A percentile compares a stretch with the other conserved stretches of the same genome.
Evolutionary conservation across 495 filamentous ascomycete genomes (phyloP).

Genomic region (Glonium stellatum): DNA sequence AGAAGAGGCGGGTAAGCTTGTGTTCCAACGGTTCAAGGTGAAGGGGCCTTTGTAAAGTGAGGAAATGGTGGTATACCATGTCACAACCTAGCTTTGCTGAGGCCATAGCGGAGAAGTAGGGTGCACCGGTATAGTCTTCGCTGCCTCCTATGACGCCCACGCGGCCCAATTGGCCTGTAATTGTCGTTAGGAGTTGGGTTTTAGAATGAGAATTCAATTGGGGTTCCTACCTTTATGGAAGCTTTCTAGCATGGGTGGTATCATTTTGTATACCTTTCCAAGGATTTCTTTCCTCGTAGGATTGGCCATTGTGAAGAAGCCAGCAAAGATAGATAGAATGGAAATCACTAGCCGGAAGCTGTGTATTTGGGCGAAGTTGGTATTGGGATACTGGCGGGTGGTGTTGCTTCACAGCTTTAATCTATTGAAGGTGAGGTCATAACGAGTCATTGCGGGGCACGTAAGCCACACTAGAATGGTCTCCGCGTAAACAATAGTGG

Average conservation of each 20-base stretch:
- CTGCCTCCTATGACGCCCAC: constrained; percentile 93
- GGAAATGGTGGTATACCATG: constrained; percentile 23
- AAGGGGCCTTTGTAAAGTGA: constrained; percentile 2
- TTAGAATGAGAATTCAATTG: neutral
- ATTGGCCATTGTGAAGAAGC: constrained; percentile 40
- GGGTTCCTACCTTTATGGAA: constrained; percentile 81
- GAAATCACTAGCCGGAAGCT: neutral
- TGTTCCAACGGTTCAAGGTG: neutral
- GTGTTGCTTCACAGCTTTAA: neutral
- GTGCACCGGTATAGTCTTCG: constrained; percentile 92
- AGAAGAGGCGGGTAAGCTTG: constrained; percentile 7
- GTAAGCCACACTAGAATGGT: no score
- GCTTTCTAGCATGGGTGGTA: constrained; percentile 89
- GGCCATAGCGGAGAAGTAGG: constrained; percentile 96
- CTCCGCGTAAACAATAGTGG: no score
- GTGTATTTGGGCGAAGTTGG: no score
- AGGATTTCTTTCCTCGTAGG: constrained; percentile 65
- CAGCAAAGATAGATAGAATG: neutral
- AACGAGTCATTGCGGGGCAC: neutral
- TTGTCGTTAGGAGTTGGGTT: constrained; percentile 3
- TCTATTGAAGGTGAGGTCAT: neutral
- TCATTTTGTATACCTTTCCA: constrained; percentile 75
- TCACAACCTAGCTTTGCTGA: constrained; percentile 66
- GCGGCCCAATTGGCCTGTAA: constrained; percentile 77
- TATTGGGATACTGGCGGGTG: no score